Evolutionary conservation across 768 basidiomycete species (phyloP).

Genomic region (Tylopilus sp.): DNA sequence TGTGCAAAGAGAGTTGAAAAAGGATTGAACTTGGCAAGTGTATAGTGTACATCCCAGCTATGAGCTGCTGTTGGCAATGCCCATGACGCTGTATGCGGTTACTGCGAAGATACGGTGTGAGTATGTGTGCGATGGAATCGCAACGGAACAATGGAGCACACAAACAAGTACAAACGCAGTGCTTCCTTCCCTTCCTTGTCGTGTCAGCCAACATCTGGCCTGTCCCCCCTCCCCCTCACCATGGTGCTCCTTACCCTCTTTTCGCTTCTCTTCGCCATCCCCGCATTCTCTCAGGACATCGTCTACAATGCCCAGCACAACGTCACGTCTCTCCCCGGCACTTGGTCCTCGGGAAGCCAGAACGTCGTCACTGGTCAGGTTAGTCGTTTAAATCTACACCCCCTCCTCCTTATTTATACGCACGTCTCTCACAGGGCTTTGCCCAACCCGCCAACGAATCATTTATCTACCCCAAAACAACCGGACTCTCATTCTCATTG

Average conservation of each 20-base stretch:
- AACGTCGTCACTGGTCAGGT: conserved; percentile 81
- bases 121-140: neutral
- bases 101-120: too few relatives aligned
- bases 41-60: neutral
- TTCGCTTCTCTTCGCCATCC: conserved; percentile 22
- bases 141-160: neutral
- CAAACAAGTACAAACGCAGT: conserved; percentile 27
- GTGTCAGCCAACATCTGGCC: conserved; percentile 9
- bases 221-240: neutral
- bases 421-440: conserved; percentile 54
- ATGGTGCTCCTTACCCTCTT: conserved; percentile 25
- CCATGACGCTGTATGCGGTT: too few relatives aligned
- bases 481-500: conserved; percentile 90
- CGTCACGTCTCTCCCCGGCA: conserved; percentile 66
- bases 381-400: conserved; percentile 35
- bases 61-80: too few relatives aligned
- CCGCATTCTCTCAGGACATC: conserved; percentile 37
- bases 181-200: conserved; percentile 7
- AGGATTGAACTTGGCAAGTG: conserved; percentile 47
- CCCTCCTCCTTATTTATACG: neutral
- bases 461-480: conserved; percentile 81
- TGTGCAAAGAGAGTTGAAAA: conserved; percentile 76
- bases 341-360: conserved; percentile 81
- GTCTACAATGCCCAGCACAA: conserved; percentile 52
- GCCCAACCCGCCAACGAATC: conserved; percentile 78